Evolutionary conservation across 805 yeast genomes (phyloP).

Genomic region (Candida krabiensis): DNA sequence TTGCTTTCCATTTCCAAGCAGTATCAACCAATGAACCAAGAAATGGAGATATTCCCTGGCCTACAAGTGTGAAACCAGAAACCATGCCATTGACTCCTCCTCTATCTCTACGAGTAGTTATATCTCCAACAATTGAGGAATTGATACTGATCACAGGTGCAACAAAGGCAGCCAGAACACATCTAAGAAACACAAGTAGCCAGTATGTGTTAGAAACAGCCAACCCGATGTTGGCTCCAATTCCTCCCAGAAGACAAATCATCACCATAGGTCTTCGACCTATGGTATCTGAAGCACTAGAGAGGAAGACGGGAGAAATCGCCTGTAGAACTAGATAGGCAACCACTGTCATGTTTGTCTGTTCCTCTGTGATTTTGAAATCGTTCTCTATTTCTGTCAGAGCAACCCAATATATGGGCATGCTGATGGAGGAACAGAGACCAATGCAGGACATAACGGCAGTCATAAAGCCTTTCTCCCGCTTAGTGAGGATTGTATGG

Average conservation of each 20-base stretch:
- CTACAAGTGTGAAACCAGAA: constrained; percentile 63
- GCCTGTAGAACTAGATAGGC: constrained; percentile 79
- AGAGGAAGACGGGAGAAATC: constrained; percentile 66
- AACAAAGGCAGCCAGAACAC: constrained; percentile 76
- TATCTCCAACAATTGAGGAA: constrained; percentile 73
- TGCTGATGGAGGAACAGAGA: constrained; percentile 67
- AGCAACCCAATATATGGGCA: constrained; percentile 82
- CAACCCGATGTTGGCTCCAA: constrained; percentile 64
- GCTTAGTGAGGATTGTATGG: constrained; percentile 43
- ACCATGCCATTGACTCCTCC: constrained; percentile 71
- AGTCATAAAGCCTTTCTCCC: constrained; percentile 43
- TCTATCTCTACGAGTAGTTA: constrained; percentile 61
- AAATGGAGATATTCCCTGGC: constrained; percentile 80
- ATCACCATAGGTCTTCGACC: constrained; percentile 75
- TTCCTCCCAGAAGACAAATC: constrained; percentile 52
- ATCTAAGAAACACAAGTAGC: constrained; percentile 62
- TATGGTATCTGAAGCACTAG: constrained; percentile 62
- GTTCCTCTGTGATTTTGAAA: constrained; percentile 56
- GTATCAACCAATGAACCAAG: constrained; percentile 56
- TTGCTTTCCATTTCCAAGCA: constrained; percentile 68
- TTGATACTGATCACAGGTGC: constrained; percentile 73
- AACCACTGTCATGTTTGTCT: constrained; percentile 70
- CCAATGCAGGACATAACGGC: constrained; percentile 47
- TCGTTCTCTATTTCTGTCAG: constrained; percentile 54
- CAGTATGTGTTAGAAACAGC: constrained; percentile 60